Base-by-base conservation (phyloP, 192 early-diverging fungal genomes). In the Umbelopsis vinacea region DNA sequence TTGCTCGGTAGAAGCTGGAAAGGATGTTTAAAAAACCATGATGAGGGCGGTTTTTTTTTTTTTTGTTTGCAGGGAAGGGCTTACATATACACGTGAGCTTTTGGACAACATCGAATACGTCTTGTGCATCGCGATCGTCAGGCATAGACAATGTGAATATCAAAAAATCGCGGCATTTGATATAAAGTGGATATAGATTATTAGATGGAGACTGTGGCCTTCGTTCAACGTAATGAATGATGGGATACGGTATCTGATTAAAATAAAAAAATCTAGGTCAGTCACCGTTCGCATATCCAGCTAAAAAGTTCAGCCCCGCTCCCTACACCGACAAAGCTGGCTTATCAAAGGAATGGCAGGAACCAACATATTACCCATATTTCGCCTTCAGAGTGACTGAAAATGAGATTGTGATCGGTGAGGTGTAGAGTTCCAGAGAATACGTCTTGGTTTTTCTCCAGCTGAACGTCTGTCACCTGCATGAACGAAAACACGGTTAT, bases 121-220 rank as follows among this genome's bases (percentile, higher is more conserved):
- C 92, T 33, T 85, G 83, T 1, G 91, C 88, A 54, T 92, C 88
- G 1, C 82, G 77, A 67, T 95, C 94, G 15, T 82, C 75, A 46
- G 82, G 79, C 76, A 95, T 86, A 35, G 82, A 83, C 52, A 98
- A 74, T 8, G 85, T 89, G 48, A 96, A 68, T 80, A 88, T 88
- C 73, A 89, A 48, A 81, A 98, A 98, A 75, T 96, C 88, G 50
- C 94, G 90, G 79, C 95, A 93, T 26, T 86, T 83, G 40, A 98
- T 89, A 50, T 81, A 53, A 11, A 88, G 74, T 21, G 87, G 85
- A 72, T 83, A 84, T 35, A 70, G 69, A 43, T 70, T 74, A 47
- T 75, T 73, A 37, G 82, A 73, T 4, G 78, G 46, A 2, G 78
- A 82, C 68, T 80, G 83, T 6, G 87, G 85, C n/a, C 88, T 75